These are phyloP conservation scores for Debaryomyces nepalensis DNA, from an alignment of 1,139 yeast genomes.

Conservation along the genomic window DNA sequence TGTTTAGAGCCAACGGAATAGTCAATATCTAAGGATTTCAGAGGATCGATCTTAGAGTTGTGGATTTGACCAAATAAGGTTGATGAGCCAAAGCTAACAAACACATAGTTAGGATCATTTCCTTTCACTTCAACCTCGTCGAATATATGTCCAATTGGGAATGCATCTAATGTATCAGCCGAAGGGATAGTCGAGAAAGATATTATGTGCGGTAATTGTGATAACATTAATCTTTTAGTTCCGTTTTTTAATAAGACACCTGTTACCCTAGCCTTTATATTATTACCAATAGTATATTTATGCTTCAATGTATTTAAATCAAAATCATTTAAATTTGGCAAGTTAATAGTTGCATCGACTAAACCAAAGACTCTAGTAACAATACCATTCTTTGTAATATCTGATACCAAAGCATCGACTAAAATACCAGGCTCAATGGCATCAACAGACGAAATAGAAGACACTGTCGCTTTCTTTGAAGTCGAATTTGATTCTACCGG, in stretches of 20 bases:
- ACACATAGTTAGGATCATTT: conserved; percentile 58
- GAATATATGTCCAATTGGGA: conserved; percentile 76
- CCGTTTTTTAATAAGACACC: conserved; percentile 63
- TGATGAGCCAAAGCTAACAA: conserved; percentile 61
- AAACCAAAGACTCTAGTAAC: conserved; percentile 71
- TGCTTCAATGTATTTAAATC: conserved; percentile 56
- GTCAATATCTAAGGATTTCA: conserved; percentile 53
- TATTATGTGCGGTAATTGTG: conserved; percentile 63
- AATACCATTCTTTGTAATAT: conserved; percentile 65
- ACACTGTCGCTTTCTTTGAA: conserved; percentile 49
- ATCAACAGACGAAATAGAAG: conserved; percentile 70
- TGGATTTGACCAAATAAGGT: conserved; percentile 69
- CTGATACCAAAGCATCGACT: conserved; percentile 74
- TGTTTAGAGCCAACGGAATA: conserved; percentile 69
- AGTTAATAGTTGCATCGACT: conserved; percentile 70
- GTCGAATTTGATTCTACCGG: conserved; percentile 32
- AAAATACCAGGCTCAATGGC: conserved; percentile 83
- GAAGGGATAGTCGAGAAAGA: conserved; percentile 21
- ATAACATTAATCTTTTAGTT: conserved; percentile 63
- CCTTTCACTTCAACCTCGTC: conserved; percentile 62
- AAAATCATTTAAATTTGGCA: conserved; percentile 64
- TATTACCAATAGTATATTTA: conserved; percentile 67
- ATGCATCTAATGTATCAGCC: conserved; percentile 58
- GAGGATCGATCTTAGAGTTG: conserved; percentile 66
- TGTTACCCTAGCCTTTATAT: conserved; percentile 69